Conservation (phyloP, 805 yeast genomes). For the Candida khao-thaluensis region DNA sequence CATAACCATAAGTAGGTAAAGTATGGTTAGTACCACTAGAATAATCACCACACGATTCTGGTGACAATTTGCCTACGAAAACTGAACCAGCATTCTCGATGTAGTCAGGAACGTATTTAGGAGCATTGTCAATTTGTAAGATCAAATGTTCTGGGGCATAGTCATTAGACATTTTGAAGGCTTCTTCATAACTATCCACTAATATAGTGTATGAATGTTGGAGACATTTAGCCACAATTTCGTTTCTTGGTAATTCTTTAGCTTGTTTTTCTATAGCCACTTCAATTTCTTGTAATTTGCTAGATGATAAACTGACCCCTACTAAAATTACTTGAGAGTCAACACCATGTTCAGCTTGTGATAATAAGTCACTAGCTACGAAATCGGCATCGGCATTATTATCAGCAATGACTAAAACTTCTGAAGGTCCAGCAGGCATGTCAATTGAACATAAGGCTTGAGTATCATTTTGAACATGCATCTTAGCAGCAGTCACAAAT, state of each 20-base stretch:
- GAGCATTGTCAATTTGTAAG: slow-evolving; percentile 81
- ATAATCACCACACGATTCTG: slow-evolving; percentile 98
- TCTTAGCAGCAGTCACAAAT: slow-evolving; percentile 98
- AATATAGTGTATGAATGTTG: slow-evolving; percentile 82
- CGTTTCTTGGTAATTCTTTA: slow-evolving; percentile 79
- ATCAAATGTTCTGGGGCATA: slow-evolving; percentile 99
- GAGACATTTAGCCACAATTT: slow-evolving; percentile 87
- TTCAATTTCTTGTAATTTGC: slow-evolving; percentile 67
- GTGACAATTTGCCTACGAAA: slow-evolving; percentile 93
- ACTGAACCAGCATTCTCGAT: slow-evolving; percentile 95
- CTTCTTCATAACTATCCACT: slow-evolving; percentile 71
- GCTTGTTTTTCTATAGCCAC: slow-evolving; percentile 87
- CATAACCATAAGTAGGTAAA: slow-evolving; percentile 96
- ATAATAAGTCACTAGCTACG: slow-evolving; percentile 93
- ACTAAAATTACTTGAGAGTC: slow-evolving; percentile 95
- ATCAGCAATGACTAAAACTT: slow-evolving; percentile 95
- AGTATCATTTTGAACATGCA: slow-evolving; percentile 94
- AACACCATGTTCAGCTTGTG: slow-evolving; percentile 98
- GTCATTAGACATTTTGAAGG: slow-evolving; percentile 80
- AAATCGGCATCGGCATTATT: slow-evolving; percentile 85
- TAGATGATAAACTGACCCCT: slow-evolving; percentile 67
- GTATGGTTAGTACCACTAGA: slow-evolving; percentile 98
- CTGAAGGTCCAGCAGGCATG: slow-evolving; percentile 99
- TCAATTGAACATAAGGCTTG: slow-evolving; percentile 94
- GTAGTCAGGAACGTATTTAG: slow-evolving; percentile 59